Base-by-base conservation (phyloP, 495 filamentous ascomycete genomes). In the Immersiella caudata region DNA sequence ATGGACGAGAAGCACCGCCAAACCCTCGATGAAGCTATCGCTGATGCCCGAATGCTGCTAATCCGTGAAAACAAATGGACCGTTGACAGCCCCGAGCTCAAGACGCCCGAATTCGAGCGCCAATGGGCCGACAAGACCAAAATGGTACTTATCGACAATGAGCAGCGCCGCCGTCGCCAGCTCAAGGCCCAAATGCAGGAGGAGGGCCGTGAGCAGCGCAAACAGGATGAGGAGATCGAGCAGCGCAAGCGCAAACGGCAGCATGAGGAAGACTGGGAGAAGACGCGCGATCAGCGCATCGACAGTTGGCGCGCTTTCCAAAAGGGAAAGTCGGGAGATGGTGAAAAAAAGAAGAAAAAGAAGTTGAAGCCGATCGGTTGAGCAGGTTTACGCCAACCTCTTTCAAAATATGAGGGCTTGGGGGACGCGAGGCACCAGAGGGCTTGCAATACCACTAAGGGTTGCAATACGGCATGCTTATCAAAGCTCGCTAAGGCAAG, bases 1-100 rank as follows among this genome's bases (percentile, higher is more conserved):
- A 89, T 96, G 82, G 96, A 99, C 78, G 94, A 97, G 80, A 96
- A 97, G 80, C 84, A 91, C 69, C 93, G 95, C 64, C 83, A 83
- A 62, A 86, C 84, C 24, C 89, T 99, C 2, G 95, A 99, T 79
- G 94, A 97, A 76, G 93, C 92, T 67, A 97, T 98, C 68, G 91
- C 93, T 14, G 95, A 99, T 74, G 95, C 95, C 61, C 93, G 95
- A 71, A 93, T 93, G 85, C 87, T 98, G 16, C 78, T 97, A 60
- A 96, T 99, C 68, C 91, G 94, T 54, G 93, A 97, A 75, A 89
- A 90, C 74, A 97, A 97, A 74, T 93, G 92, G 85, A 97, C 89
- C 0, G 83, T 92, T 59, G 96, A 99, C 81, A 91, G 87, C 67
- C 87, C 89, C 49, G 96, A 97, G 79, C 82, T 96, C 64, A 92